These are phyloP conservation scores for Geosmithia putterillii DNA, from an alignment of 2,329 filamentous ascomycete genomes.

Conservation along the genomic window DNA sequence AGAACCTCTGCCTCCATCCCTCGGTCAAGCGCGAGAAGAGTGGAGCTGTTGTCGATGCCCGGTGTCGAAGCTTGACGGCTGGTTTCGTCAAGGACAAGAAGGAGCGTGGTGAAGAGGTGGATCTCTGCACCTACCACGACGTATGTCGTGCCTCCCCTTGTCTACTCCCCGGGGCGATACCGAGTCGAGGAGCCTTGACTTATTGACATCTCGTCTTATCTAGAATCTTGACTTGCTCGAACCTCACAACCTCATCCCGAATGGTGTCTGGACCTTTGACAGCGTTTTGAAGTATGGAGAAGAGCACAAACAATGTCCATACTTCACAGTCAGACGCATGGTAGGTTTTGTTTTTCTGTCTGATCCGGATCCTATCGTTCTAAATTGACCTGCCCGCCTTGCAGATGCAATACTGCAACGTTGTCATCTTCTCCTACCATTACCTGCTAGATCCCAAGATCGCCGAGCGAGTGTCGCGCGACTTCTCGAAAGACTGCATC, in stretches of 20 bases:
- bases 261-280: constrained; percentile 92
- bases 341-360: constrained; percentile 27
- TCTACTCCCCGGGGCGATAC: not conserved
- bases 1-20: constrained; percentile 93
- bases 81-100: constrained; percentile 98
- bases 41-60: constrained; percentile 84
- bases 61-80: constrained; percentile 88
- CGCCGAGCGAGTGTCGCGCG: constrained; percentile 85
- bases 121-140: constrained; percentile 92
- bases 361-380: too few species aligned
- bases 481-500: constrained; percentile 95
- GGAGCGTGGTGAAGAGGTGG: constrained; percentile 85
- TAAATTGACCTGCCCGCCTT: constrained; percentile 3
- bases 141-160: constrained; percentile 28
- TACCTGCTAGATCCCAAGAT: constrained; percentile 97
- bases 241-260: constrained; percentile 85
- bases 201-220: not conserved
- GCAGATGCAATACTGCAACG: constrained; percentile 96
- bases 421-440: constrained; percentile 99
- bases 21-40: constrained; percentile 96
- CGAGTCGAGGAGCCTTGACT: too few species aligned
- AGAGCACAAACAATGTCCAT: constrained; percentile 91
- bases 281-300: constrained; percentile 82
- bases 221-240: constrained; percentile 89
- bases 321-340: constrained; percentile 93